Evolutionary conservation across 495 filamentous ascomycete species (phyloP), one percentile per base, ranked within the genome.

Genomic region (Xylaria palmicola): DNA sequence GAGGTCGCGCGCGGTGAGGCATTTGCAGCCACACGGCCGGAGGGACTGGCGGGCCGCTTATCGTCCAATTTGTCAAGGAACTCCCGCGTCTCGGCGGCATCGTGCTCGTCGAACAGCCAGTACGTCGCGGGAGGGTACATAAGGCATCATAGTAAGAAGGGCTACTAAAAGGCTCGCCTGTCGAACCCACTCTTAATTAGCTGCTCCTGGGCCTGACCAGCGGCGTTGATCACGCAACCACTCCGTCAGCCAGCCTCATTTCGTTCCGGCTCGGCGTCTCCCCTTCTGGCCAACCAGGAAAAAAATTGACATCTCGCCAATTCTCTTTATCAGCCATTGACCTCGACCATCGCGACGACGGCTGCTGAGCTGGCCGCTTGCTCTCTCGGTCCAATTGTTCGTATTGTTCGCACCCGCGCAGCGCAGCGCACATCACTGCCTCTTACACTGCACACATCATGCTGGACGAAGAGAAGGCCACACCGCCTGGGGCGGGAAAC

Each of bases 401-500:
- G n/a, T n/a, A 30, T 48, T 37, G 5, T 19, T 51, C 22, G 34
- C 20, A 17, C 6, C 17, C 15, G 24, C 20, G 17, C 10, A 48
- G 30, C 29, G 24, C 45, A 40, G 13, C 48, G 27, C 29, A 41
- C 40, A 10, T 30, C 19, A 39, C 39, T 12, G 17, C 29, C 40
- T 32, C 22, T n/a, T 48, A 48, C 24, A 48, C 30, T 8, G 24
- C 37, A 19, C 7, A 26, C 49, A 44, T 9, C 20, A 68, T 70
- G 63, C 22, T 34, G 9, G 68, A 68, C 54, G 65, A 68, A 30
- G 66, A 70, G 51, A 68, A 70, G 51, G 37, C 61, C 9, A 50
- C 61, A 26, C 49, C 39, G 41, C 40, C 63, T 4, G 15, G 17
- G 22, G 37, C 48, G 39, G 29, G 51, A 22, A 12, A 44, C 13